A percentile compares a stretch with the other conserved stretches of the same genome.
phyloP scores from a whole-genome alignment of 192 early-diverging fungal genomes.

The Helicostylum pulchrum region DNA sequence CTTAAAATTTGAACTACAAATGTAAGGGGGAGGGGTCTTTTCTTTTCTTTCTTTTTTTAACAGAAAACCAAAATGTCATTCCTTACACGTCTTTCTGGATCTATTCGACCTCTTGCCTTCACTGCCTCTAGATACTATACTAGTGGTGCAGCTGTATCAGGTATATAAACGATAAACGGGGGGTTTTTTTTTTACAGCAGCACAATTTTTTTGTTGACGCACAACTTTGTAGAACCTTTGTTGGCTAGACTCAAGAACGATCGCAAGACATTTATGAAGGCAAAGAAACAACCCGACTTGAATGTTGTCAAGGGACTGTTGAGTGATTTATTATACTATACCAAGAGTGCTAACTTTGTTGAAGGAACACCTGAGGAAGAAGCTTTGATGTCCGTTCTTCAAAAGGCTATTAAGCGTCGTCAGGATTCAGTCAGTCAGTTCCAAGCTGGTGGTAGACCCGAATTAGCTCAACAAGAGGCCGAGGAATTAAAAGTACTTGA shows the following conservation, averaged over 20 bases:
- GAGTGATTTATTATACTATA: constrained; percentile 74
- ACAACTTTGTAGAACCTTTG: constrained; percentile 15
- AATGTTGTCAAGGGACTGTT: constrained; percentile 72
- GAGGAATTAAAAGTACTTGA: constrained; percentile 65
- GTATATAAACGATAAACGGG: too few relatives aligned
- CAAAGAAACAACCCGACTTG: constrained; percentile 61
- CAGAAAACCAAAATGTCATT: not conserved
- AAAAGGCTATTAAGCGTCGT: constrained; percentile 79
- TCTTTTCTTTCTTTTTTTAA: not conserved
- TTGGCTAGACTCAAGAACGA: constrained; percentile 63
- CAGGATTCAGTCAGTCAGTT: constrained; percentile 73
- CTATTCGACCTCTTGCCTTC: not conserved
- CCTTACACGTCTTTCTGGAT: not conserved
- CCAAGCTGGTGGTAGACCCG: constrained; percentile 60
- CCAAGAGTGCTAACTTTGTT: constrained; percentile 55
- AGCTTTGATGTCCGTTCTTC: constrained; percentile 64
- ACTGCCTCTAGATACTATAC: not conserved
- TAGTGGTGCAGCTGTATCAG: not conserved
- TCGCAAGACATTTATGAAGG: constrained; percentile 77
- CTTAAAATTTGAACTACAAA: too few relatives aligned
- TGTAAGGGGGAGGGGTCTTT: not conserved
- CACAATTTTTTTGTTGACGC: too few relatives aligned
- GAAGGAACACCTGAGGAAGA: constrained; percentile 49
- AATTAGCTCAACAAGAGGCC: constrained; percentile 71
- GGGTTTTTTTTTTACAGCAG: too few relatives aligned